Conservation (phyloP, 176 grass and related monocot genomes). For the Poa pratensis region DNA sequence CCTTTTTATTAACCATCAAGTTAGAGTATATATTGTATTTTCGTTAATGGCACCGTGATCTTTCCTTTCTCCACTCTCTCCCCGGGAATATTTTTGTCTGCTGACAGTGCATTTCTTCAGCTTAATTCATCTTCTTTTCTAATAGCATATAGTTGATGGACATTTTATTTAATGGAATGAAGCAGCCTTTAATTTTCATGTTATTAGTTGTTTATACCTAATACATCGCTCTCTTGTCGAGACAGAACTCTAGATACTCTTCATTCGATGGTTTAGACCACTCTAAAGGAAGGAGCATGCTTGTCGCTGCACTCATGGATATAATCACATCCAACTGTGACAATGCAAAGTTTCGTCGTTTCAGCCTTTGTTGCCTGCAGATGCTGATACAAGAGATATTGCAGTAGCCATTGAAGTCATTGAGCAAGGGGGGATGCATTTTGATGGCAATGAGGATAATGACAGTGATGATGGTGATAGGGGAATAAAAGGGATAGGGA, state of each 20-base stretch:
- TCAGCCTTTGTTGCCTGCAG: conserved; percentile 68
- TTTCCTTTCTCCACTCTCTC: conserved; percentile 1
- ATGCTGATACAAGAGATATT: conserved; percentile 86
- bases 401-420: conserved; percentile 85
- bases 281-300: conserved; percentile 96
- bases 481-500: conserved; percentile 87
- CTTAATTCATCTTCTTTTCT: conserved; percentile 12
- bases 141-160: background rate
- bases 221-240: conserved; percentile 36
- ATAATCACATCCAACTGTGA: conserved; percentile 92
- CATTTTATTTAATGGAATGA: conserved; percentile 21
- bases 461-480: conserved; percentile 57
- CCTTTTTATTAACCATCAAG: conserved; percentile 1
- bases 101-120: conserved; percentile 16
- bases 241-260: conserved; percentile 76
- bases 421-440: conserved; percentile 89
- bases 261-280: conserved; percentile 66
- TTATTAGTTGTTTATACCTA: conserved; percentile 15
- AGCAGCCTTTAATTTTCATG: background rate
- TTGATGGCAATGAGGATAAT: conserved; percentile 66
- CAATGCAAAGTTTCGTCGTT: conserved; percentile 67
- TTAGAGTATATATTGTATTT: conserved; percentile 18
- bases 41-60: background rate
- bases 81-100: background rate
- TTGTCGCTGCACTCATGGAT: conserved; percentile 98